Percentiles rank a stretch among this genome's conserved stretches.
Evolutionary conservation across 352 stramenopile genomes (phyloP).

Genomic region (Globisporangium emineosum): DNA sequence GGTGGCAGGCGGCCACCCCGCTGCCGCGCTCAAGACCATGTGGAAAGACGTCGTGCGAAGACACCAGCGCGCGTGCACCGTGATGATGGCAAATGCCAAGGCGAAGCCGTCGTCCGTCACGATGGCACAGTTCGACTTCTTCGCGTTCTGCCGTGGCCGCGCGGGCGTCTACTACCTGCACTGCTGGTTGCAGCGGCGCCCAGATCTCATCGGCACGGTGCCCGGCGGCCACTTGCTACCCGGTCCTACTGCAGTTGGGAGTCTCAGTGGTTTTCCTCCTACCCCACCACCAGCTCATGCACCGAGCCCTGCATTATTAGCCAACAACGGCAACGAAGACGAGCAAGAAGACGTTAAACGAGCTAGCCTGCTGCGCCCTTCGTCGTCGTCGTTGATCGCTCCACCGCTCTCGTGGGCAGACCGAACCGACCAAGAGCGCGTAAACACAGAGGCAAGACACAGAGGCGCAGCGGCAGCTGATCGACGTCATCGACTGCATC

Average conservation of each 20-base stretch:
- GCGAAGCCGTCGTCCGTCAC: too few species aligned
- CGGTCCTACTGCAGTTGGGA: neutral
- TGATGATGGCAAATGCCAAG: neutral
- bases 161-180: neutral
- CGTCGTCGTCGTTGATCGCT: too few species aligned
- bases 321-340: neutral
- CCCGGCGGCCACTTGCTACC: neutral
- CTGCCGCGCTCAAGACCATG: conserved; percentile 1
- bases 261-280: too few species aligned
- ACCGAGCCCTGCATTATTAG: too few species aligned
- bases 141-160: neutral
- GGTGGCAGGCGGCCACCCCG: too few species aligned
- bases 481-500: neutral
- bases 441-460: too few species aligned
- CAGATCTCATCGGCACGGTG: neutral
- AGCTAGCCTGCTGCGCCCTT: too few species aligned
- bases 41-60: neutral
- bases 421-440: neutral
- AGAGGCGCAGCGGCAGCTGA: neutral
- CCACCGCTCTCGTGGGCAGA: neutral
- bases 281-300: too few species aligned
- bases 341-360: neutral
- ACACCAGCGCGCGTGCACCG: neutral
- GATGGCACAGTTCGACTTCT: too few species aligned
- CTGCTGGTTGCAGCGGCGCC: conserved; percentile 3